Evolutionary conservation across 306 rosid species (phyloP).

Genomic region (Cyclanthera cordifolia): DNA sequence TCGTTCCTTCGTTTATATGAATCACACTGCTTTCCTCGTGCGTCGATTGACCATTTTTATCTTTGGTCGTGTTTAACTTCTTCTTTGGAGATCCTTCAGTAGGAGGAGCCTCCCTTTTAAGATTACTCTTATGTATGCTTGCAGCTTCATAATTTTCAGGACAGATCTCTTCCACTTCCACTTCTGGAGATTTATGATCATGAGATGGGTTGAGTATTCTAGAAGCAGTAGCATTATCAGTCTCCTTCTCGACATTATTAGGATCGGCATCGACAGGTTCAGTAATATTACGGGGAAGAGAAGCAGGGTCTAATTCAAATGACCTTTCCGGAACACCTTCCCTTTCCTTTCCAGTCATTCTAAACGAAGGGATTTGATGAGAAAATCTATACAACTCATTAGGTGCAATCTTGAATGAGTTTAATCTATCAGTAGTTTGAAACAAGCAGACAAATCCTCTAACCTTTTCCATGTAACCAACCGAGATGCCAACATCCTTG

Average conservation of each 20-base stretch:
- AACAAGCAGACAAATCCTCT: constrained; percentile 77
- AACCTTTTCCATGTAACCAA: constrained; percentile 54
- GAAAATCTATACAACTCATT: constrained; percentile 63
- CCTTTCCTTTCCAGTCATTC: constrained; percentile 67
- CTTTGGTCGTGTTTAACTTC: constrained; percentile 5
- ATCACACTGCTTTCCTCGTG: constrained; percentile 17
- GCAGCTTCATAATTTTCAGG: constrained; percentile 17
- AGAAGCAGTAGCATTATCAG: constrained; percentile 8
- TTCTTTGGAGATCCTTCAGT: constrained; percentile 38
- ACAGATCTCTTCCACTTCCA: constrained; percentile 22
- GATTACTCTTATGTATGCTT: constrained; percentile 12
- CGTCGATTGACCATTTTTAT: constrained; percentile 10
- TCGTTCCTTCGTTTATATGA: constrained; percentile 23
- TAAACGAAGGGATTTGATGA: constrained; percentile 57
- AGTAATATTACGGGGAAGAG: constrained; percentile 37
- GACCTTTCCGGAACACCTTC: constrained; percentile 63
- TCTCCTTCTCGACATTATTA: constrained; percentile 21
- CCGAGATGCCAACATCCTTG: constrained; percentile 38
- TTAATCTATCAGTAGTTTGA: constrained; percentile 28
- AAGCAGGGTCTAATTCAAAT: constrained; percentile 81
- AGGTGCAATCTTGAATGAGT: constrained; percentile 34
- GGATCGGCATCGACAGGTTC: constrained; percentile 20
- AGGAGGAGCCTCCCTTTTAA: constrained; percentile 17
- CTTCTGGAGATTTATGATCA: constrained; percentile 17
- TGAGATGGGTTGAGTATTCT: constrained; percentile 15